Conservation (phyloP, 345 rosid genomes). For the Geranium brycei region DNA sequence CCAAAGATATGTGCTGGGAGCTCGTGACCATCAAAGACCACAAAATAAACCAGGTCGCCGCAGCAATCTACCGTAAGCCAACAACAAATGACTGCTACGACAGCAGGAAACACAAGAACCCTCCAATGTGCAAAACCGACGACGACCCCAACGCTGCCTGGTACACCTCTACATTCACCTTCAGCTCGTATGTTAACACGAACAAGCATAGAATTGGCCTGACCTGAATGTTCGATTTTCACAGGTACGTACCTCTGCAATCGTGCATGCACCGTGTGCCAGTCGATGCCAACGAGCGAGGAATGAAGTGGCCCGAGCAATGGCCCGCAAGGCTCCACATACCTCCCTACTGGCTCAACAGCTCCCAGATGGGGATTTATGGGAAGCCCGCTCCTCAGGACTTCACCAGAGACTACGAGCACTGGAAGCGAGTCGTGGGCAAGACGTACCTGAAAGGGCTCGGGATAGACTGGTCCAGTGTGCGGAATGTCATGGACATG, state of each 20-base stretch:
- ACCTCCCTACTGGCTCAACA: slow-evolving; percentile 72
- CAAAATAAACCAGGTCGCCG: slow-evolving; percentile 25
- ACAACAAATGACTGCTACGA: slow-evolving; percentile 28
- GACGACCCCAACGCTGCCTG: slow-evolving; percentile 35
- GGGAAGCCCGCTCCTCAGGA: slow-evolving; percentile 82
- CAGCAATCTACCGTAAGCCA: slow-evolving; percentile 30
- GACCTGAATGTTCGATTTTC: no score
- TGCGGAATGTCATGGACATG: slow-evolving; percentile 91
- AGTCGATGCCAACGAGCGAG: slow-evolving; percentile 32
- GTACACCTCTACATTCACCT: slow-evolving; percentile 13
- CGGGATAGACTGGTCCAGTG: slow-evolving; percentile 72
- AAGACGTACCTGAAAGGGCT: slow-evolving; percentile 53
- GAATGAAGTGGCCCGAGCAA: slow-evolving; percentile 54
- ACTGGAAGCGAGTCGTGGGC: slow-evolving; percentile 68
- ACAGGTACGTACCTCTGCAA: slow-evolving; percentile 78
- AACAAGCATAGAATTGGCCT: no score
- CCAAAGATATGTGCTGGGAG: slow-evolving; percentile 38
- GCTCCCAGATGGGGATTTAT: slow-evolving; percentile 85
- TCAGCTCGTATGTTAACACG: background rate
- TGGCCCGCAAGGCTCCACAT: slow-evolving; percentile 62
- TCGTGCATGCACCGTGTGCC: slow-evolving; percentile 75
- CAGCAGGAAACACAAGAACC: slow-evolving; percentile 19
- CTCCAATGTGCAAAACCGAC: slow-evolving; percentile 26
- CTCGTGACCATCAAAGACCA: slow-evolving; percentile 25
- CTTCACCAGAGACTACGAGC: slow-evolving; percentile 55